Conservation (phyloP, 257 asterid genomes). For the Penstemon barbatus region DNA sequence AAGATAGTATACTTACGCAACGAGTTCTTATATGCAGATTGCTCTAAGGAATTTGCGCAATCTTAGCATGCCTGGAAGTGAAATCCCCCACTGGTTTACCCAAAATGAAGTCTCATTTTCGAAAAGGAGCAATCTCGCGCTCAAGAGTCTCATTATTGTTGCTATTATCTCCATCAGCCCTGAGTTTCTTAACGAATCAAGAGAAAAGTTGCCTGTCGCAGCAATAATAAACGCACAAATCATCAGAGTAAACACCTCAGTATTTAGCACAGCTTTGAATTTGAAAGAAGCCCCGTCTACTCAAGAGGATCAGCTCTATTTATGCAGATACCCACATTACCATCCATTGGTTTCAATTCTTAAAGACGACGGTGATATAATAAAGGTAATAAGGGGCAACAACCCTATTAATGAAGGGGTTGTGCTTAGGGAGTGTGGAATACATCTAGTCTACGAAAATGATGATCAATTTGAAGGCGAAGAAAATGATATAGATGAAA, state of each 20-base stretch:
- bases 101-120: constrained; percentile 26
- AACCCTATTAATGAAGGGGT: constrained; percentile 24
- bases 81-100: constrained; percentile 37
- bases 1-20: neutral
- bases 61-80: constrained; percentile 35
- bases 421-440: constrained; percentile 34
- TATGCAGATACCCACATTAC: constrained; percentile 29
- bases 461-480: constrained; percentile 38
- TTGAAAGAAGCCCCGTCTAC: constrained; percentile 32
- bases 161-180: constrained; percentile 33
- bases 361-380: constrained; percentile 31
- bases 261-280: neutral
- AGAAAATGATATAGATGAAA: constrained; percentile 28
- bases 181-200: constrained; percentile 24
- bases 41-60: constrained; percentile 27
- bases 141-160: constrained; percentile 32
- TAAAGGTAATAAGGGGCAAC: constrained; percentile 25
- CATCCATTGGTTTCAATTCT: constrained; percentile 23
- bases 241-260: constrained; percentile 24
- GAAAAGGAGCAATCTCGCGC: constrained; percentile 20
- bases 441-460: constrained; percentile 32
- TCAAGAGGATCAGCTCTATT: constrained; percentile 37
- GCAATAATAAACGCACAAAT: constrained; percentile 31
- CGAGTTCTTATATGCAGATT: constrained; percentile 29
- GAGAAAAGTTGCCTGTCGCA: constrained; percentile 25